These are phyloP conservation scores for Trichaptum fuscoviolaceum DNA, from an alignment of 768 basidiomycete species.

Conservation along the genomic window DNA sequence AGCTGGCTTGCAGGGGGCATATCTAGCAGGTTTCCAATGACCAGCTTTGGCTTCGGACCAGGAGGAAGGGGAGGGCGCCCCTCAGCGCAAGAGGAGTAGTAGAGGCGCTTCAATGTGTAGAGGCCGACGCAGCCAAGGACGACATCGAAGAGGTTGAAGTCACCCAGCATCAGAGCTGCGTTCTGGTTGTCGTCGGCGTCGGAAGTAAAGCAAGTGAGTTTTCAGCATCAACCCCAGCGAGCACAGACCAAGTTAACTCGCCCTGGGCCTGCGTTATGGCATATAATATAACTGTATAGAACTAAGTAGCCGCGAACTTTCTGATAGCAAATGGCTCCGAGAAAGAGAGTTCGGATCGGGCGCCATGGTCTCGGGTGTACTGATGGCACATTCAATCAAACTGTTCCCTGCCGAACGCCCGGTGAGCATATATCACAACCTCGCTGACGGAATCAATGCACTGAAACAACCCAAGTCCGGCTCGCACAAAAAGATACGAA, in stretches of 20 bases:
- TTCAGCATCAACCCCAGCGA: too few species aligned
- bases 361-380: too few species aligned
- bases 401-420: background rate
- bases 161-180: background rate
- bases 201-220: background rate
- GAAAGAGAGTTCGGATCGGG: too few species aligned
- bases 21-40: constrained; percentile 13
- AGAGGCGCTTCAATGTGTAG: background rate
- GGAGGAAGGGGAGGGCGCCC: constrained; percentile 10
- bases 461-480: background rate
- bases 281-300: too few species aligned
- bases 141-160: background rate
- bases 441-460: background rate
- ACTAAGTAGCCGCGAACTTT: too few species aligned
- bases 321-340: too few species aligned
- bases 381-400: background rate
- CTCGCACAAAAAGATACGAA: background rate
- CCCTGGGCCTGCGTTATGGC: too few species aligned
- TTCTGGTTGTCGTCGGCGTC: background rate
- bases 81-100: background rate
- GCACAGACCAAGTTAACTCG: too few species aligned
- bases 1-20: constrained; percentile 7
- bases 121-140: background rate
- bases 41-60: constrained; percentile 10
- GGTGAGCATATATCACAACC: background rate